Percentiles rank a stretch among this genome's conserved stretches.
phyloP scores from a whole-genome alignment of 768 basidiomycete species.

The Clavulina sp. region DNA sequence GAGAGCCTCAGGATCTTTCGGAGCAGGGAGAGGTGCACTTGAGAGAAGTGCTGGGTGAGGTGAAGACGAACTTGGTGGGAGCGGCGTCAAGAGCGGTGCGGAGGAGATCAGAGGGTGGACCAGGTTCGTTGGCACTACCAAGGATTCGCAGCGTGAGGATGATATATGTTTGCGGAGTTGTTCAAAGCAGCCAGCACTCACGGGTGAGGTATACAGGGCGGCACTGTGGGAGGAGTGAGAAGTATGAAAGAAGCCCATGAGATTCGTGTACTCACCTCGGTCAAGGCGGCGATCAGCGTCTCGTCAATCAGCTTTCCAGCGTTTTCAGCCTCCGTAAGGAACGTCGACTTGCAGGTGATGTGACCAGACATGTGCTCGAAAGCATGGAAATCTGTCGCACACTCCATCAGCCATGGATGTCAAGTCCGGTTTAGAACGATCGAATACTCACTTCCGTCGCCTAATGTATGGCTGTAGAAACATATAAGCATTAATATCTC shows the following conservation, averaged over 20 bases:
- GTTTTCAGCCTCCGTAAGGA: constrained; percentile 31
- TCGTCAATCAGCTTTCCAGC: constrained; percentile 65
- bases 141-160: background rate
- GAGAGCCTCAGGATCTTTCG: constrained; percentile 7
- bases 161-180: background rate
- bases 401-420: constrained; percentile 18
- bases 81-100: constrained; percentile 40
- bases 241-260: background rate
- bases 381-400: constrained; percentile 3
- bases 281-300: constrained; percentile 51
- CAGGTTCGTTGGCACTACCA: constrained; percentile 56
- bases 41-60: background rate
- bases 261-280: constrained; percentile 22
- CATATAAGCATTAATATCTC: background rate
- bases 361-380: background rate
- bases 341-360: constrained; percentile 14
- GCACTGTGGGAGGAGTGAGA: constrained; percentile 26
- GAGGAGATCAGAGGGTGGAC: constrained; percentile 50
- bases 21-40: constrained; percentile 14
- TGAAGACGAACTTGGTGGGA: constrained; percentile 14
- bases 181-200: background rate
- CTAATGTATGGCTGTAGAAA: constrained; percentile 60
- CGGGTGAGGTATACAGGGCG: constrained; percentile 71
- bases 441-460: constrained; percentile 45
- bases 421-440: too few species aligned